Conservation (phyloP, 257 asterid genomes). For the Solanum sparsipilum region DNA sequence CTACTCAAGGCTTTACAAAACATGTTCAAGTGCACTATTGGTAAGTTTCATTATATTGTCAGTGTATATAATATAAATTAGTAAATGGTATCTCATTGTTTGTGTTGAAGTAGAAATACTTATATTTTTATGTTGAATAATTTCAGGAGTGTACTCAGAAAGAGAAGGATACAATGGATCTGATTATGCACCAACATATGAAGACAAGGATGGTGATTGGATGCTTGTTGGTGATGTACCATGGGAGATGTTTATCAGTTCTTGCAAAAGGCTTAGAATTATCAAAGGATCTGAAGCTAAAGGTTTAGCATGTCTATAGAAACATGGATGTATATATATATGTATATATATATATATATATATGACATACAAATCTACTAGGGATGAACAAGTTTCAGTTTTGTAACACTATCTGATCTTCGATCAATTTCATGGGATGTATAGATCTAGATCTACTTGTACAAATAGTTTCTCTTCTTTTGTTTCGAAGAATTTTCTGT, state of each 20-base stretch:
- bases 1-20: slow-evolving; percentile 52
- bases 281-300: slow-evolving; percentile 74
- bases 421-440: background rate
- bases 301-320: slow-evolving; percentile 25
- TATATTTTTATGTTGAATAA: background rate
- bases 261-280: slow-evolving; percentile 76
- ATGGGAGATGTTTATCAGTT: slow-evolving; percentile 75
- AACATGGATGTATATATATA: background rate
- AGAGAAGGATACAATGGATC: slow-evolving; percentile 76
- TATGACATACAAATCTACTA: background rate
- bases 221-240: slow-evolving; percentile 98
- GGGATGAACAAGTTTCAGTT: background rate
- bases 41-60: slow-evolving; percentile 1
- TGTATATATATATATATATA: background rate
- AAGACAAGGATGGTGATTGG: slow-evolving; percentile 98
- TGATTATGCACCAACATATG: slow-evolving; percentile 66
- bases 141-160: slow-evolving; percentile 52
- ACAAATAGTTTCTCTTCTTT: background rate
- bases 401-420: background rate
- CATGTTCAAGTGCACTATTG: slow-evolving; percentile 84
- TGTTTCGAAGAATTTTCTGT: background rate
- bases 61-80: background rate
- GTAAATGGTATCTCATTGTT: background rate
- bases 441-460: background rate
- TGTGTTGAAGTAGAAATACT: background rate